phyloP scores from a whole-genome alignment of 192 early-diverging fungal species.

The Tieghemiomyces parasiticus region DNA sequence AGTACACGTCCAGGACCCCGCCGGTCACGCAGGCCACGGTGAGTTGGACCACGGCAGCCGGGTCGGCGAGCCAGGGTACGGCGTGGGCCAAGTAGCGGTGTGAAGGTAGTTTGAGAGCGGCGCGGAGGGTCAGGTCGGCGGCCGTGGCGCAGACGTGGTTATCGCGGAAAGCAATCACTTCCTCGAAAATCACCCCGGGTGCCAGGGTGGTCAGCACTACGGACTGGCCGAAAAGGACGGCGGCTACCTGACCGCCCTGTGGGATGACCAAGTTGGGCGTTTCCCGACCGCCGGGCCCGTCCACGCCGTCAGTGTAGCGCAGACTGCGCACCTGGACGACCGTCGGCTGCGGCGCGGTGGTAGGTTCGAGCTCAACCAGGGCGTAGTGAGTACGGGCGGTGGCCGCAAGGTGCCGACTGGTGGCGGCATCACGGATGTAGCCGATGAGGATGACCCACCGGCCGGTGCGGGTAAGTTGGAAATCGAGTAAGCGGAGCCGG shows the following conservation, averaged over 20 bases:
- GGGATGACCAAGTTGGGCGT: conserved; percentile 15
- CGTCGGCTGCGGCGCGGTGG: no score
- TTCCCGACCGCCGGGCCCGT: no score
- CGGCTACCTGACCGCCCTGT: conserved; percentile 15
- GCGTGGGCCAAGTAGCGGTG: not conserved
- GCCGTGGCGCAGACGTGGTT: conserved; percentile 11
- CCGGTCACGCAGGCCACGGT: conserved; percentile 15
- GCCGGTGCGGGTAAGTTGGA: conserved; percentile 14
- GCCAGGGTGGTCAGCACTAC: conserved; percentile 11
- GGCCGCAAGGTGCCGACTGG: conserved; percentile 1
- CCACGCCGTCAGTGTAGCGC: not conserved
- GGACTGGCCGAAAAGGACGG: conserved; percentile 13
- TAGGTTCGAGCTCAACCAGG: not conserved
- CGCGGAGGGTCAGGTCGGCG: not conserved
- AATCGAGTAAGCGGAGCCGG: conserved; percentile 15
- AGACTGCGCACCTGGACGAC: not conserved
- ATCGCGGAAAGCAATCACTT: conserved; percentile 17
- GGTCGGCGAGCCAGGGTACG: conserved; percentile 11
- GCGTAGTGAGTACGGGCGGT: not conserved
- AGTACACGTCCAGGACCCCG: conserved; percentile 21
- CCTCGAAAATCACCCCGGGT: conserved; percentile 14
- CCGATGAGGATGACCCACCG: conserved; percentile 7
- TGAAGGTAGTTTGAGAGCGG: not conserved
- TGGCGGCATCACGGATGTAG: not conserved
- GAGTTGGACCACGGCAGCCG: conserved; percentile 13